Conservation (phyloP, 2,329 filamentous ascomycete genomes). For the Knufia petricola region DNA sequence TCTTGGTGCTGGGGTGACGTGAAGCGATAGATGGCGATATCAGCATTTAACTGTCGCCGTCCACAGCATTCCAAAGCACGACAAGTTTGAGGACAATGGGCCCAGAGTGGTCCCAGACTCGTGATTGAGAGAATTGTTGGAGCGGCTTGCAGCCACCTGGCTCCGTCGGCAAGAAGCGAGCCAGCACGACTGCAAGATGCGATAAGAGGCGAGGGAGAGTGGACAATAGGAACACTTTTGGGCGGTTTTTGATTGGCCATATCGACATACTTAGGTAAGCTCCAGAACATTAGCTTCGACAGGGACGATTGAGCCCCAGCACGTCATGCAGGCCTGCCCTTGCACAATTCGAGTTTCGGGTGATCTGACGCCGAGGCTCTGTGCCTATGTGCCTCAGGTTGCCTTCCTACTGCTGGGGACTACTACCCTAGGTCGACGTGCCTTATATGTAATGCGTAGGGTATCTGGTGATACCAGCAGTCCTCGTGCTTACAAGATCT, state of each 20-base stretch:
- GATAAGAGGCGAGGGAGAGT: neutral
- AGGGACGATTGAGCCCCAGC: neutral
- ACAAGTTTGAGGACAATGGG: neutral
- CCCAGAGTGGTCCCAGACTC: neutral
- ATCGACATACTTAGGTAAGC: neutral
- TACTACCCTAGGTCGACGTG: too few relatives aligned
- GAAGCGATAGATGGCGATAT: neutral
- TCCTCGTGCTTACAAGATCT: neutral
- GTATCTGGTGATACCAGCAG: too few relatives aligned
- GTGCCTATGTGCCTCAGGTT: too few relatives aligned
- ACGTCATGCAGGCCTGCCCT: neutral
- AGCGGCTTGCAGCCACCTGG: neutral
- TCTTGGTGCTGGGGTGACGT: too few relatives aligned
- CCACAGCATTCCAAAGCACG: constrained; percentile 5
- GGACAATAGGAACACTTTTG: too few relatives aligned
- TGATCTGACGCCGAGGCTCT: too few relatives aligned
- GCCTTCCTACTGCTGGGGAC: too few relatives aligned
- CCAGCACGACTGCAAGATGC: neutral
- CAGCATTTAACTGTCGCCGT: neutral
- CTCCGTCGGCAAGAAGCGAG: neutral
- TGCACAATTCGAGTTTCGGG: neutral
- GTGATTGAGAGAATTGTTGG: neutral
- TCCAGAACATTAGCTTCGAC: neutral
- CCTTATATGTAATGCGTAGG: too few relatives aligned
- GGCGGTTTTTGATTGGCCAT: neutral